A percentile compares a stretch with the other conserved stretches of the same genome.
phyloP scores from a whole-genome alignment of 305 asterid genomes.

The Fraxinus dipetala region DNA sequence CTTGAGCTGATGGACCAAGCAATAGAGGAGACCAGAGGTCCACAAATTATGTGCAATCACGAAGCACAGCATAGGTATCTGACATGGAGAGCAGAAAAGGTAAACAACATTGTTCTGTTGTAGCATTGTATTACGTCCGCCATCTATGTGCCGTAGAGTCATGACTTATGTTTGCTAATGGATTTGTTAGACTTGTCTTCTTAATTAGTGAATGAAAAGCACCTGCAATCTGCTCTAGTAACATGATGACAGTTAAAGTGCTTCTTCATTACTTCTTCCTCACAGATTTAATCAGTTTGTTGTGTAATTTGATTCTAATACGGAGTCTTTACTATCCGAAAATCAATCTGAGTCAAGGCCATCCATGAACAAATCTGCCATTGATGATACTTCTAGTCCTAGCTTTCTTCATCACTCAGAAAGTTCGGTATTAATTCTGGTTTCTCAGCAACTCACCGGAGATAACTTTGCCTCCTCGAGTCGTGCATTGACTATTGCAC shows the following conservation, averaged over 20 bases:
- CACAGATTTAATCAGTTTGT: too few species aligned
- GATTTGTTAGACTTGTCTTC: constrained; percentile 17
- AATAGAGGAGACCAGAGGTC: constrained; percentile 41
- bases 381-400: too few species aligned
- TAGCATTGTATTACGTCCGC: neutral
- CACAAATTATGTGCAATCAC: constrained; percentile 45
- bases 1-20: constrained; percentile 68
- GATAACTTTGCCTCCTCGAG: too few species aligned
- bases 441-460: too few species aligned
- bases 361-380: too few species aligned
- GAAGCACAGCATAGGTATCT: constrained; percentile 84
- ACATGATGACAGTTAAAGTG: neutral
- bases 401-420: too few species aligned
- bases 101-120: constrained; percentile 25
- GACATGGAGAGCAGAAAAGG: constrained; percentile 93
- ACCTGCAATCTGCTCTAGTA: neutral
- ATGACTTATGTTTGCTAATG: neutral
- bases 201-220: neutral
- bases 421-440: too few species aligned
- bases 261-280: neutral
- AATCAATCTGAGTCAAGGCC: too few species aligned
- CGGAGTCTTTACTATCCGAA: too few species aligned
- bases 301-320: too few species aligned
- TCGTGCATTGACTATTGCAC: too few species aligned
- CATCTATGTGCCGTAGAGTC: neutral